These are phyloP conservation scores for Penicillium italicum DNA, from an alignment of 2,329 filamentous ascomycete genomes.

Conservation along the genomic window DNA sequence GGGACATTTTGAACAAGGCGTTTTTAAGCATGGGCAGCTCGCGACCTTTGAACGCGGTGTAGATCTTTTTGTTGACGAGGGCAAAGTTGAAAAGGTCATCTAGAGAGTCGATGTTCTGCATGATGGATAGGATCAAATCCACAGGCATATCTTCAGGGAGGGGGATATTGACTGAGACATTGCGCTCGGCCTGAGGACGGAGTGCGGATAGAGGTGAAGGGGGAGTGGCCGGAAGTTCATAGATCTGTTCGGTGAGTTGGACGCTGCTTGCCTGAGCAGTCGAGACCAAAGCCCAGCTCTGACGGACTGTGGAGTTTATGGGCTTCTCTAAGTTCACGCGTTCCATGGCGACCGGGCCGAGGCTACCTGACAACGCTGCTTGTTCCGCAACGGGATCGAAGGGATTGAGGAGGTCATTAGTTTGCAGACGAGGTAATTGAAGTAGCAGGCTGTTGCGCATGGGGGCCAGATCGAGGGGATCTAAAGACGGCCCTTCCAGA, in stretches of 20 bases:
- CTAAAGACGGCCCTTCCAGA: background rate
- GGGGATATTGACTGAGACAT: slow-evolving; percentile 15
- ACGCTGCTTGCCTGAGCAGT: slow-evolving; percentile 21
- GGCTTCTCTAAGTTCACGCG: background rate
- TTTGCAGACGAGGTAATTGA: slow-evolving; percentile 23
- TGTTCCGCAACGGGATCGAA: slow-evolving; percentile 8
- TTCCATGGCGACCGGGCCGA: background rate
- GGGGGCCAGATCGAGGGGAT: background rate
- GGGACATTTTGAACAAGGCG: slow-evolving; percentile 52
- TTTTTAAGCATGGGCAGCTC: slow-evolving; percentile 53
- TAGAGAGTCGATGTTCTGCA: slow-evolving; percentile 48
- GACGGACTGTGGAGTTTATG: slow-evolving; percentile 11
- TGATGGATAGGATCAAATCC: slow-evolving; percentile 51
- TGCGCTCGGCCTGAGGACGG: slow-evolving; percentile 6
- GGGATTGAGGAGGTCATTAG: slow-evolving; percentile 8
- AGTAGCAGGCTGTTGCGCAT: slow-evolving; percentile 16
- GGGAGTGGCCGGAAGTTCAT: slow-evolving; percentile 33
- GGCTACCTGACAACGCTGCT: background rate
- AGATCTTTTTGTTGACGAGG: slow-evolving; percentile 55
- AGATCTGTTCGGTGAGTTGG: slow-evolving; percentile 26
- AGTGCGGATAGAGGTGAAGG: slow-evolving; percentile 17
- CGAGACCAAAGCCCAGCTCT: slow-evolving; percentile 14
- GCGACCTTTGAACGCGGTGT: slow-evolving; percentile 55
- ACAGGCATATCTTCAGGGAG: slow-evolving; percentile 48
- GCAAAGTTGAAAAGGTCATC: slow-evolving; percentile 56